Conservation (phyloP, 164 flowering plant genomes). For the Paratinospora sagittata region DNA sequence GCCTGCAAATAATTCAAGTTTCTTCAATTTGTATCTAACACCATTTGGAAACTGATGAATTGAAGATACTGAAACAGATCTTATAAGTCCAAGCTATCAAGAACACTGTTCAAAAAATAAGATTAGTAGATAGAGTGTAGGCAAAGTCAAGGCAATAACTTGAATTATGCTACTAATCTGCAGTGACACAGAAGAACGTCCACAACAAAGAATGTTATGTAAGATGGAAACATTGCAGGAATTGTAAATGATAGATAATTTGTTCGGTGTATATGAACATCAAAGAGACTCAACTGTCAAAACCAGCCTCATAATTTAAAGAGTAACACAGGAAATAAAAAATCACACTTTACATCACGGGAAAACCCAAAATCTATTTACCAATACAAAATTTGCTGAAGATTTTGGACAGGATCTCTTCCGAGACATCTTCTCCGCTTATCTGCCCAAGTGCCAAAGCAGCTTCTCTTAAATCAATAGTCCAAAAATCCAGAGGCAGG, state of each 20-base stretch:
- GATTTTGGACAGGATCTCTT: conserved; percentile 81
- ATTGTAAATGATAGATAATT: too few species aligned
- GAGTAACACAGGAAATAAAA: not conserved
- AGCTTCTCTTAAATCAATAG: conserved; percentile 88
- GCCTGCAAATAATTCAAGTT: not conserved
- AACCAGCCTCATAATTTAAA: not conserved
- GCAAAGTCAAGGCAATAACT: not conserved
- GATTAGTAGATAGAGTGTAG: not conserved
- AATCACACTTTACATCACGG: not conserved
- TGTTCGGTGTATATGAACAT: not conserved
- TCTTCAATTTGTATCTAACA: not conserved
- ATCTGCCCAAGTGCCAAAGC: conserved; percentile 84
- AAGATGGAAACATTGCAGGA: not conserved
- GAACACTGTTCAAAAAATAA: not conserved
- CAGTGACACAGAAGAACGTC: not conserved
- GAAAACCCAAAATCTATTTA: conserved; percentile 33
- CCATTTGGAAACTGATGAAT: not conserved
- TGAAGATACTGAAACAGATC: not conserved
- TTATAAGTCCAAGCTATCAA: not conserved
- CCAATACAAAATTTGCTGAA: conserved; percentile 93
- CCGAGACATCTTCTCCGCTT: conserved; percentile 86
- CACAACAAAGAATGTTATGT: not conserved
- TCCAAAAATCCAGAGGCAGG: conserved; percentile 89
- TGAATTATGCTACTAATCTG: not conserved
- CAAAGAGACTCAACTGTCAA: not conserved